Conservation (phyloP, 192 early-diverging fungal genomes). For the Linnemannia exigua region DNA sequence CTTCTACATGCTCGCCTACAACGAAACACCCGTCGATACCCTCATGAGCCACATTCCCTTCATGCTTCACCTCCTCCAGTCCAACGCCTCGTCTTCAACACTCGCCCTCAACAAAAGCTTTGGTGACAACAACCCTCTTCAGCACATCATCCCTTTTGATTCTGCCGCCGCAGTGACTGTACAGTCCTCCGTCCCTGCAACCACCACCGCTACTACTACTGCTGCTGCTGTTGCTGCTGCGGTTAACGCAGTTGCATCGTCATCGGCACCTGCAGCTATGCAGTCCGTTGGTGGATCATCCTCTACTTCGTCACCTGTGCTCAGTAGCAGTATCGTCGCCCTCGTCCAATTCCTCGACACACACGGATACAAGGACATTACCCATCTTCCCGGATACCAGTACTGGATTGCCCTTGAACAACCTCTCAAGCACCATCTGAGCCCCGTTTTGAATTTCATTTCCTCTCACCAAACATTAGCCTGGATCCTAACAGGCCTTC, state of each 20-base stretch:
- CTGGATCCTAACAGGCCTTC: constrained; percentile 19
- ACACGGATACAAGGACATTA: constrained; percentile 13
- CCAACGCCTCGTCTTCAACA: not conserved
- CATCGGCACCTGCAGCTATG: not conserved
- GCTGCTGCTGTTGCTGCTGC: not conserved
- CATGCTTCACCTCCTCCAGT: constrained; percentile 25
- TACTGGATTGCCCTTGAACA: constrained; percentile 12
- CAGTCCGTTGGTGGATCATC: not conserved
- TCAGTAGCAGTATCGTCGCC: not conserved
- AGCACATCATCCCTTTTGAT: not conserved
- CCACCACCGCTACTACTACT: not conserved
- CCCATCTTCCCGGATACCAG: constrained; percentile 25
- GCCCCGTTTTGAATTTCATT: constrained; percentile 20
- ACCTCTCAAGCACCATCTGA: constrained; percentile 14
- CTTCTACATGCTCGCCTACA: constrained; percentile 45
- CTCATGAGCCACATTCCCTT: constrained; percentile 15
- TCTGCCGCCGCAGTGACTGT: not conserved
- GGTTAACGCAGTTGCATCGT: not conserved
- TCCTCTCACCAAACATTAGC: constrained; percentile 35
- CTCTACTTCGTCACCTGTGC: not conserved
- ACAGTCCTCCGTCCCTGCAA: not conserved
- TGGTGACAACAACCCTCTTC: not conserved
- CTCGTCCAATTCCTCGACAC: constrained; percentile 22
- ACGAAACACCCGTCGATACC: constrained; percentile 37
- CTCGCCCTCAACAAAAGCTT: not conserved